Conservation (phyloP, 2,329 filamentous ascomycete genomes). For the Talaromyces albobiverticillius region DNA sequence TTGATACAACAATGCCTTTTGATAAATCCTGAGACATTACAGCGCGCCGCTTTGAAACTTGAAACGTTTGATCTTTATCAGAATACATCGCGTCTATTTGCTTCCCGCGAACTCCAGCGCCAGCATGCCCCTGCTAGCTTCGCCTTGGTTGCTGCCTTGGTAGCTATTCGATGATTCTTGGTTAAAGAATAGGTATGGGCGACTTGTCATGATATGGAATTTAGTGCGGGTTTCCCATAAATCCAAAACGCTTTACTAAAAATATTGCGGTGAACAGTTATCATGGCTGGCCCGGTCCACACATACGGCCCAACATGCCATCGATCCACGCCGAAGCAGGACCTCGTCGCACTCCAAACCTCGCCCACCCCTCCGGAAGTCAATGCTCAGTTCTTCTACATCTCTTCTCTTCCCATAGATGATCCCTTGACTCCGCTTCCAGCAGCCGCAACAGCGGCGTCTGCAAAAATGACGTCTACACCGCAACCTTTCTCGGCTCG, state of each 20-base stretch:
- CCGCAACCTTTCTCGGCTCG: constrained; percentile 74
- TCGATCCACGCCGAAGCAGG: constrained; percentile 37
- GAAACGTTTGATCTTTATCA: neutral
- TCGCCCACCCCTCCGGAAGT: constrained; percentile 55
- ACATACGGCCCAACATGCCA: constrained; percentile 61
- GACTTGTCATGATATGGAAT: neutral
- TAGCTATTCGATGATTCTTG: constrained; percentile 1
- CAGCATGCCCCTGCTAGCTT: constrained; percentile 9
- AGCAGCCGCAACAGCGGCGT: constrained; percentile 48
- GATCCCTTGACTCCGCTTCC: constrained; percentile 74
- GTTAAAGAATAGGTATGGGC: neutral
- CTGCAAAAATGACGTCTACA: constrained; percentile 55
- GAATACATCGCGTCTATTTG: neutral
- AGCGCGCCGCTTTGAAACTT: neutral
- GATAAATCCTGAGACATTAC: neutral
- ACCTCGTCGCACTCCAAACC: constrained; percentile 29
- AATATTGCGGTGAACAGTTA: constrained; percentile 4
- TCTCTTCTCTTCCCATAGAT: constrained; percentile 77
- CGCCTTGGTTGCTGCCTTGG: constrained; percentile 10
- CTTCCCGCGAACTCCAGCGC: neutral
- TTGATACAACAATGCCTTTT: neutral
- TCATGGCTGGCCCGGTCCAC: constrained; percentile 49
- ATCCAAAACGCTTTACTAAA: neutral
- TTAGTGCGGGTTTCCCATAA: neutral
- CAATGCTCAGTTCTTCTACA: constrained; percentile 79